Conservation (phyloP, 2,329 filamentous ascomycete species). For the Cercospora sojina region DNA sequence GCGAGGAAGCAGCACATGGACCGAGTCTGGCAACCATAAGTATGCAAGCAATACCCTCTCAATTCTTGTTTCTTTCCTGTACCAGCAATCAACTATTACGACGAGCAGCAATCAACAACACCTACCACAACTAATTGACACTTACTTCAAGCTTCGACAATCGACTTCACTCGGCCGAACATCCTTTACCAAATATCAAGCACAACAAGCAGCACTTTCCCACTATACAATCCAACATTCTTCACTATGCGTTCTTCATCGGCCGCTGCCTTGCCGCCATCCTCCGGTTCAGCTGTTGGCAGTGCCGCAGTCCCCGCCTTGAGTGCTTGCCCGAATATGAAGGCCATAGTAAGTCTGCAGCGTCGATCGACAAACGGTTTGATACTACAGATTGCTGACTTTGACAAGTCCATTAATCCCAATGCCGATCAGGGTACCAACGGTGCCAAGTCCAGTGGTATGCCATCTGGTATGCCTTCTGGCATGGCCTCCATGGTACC, state of each 20-base stretch:
- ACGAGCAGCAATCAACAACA: neutral
- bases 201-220: neutral
- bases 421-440: constrained; percentile 2
- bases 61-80: neutral
- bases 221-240: neutral
- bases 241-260: neutral
- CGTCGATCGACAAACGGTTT: neutral
- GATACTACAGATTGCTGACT: neutral
- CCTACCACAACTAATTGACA: neutral
- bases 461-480: neutral
- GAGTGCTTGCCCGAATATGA: neutral
- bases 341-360: neutral
- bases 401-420: neutral
- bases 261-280: neutral
- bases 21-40: neutral
- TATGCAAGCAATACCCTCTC: neutral
- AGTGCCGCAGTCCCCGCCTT: neutral
- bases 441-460: neutral
- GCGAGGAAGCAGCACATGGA: neutral
- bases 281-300: neutral
- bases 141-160: neutral
- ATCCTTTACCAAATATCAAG: neutral
- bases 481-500: neutral
- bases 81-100: neutral
- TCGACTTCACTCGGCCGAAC: neutral